Base-by-base conservation (phyloP, 1,284 basidiomycete genomes). In the Thelephora terrestris region DNA sequence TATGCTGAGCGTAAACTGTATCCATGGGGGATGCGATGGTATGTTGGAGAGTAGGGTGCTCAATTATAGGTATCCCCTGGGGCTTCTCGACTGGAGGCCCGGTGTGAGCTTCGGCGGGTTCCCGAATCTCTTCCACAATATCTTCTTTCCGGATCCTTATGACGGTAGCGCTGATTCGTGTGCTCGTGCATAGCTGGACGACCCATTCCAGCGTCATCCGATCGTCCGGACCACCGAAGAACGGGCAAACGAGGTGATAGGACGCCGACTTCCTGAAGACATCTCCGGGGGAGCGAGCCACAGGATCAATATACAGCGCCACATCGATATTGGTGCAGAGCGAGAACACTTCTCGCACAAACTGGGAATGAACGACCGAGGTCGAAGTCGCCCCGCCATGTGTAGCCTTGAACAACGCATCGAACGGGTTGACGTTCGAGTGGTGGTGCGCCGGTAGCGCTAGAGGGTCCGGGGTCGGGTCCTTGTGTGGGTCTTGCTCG, bases 191-290 rank as follows among this genome's bases (percentile, higher is more conserved):
- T 27, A 83, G 65, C 63, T 82, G 79, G 12, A 77, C 67, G n/a
- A 78, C 73, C 50, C 83, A 70, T 45, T 73, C 68, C 24, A 85
- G 66, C 2, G 77, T 78, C 17, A 78, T 71, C 3, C 79, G 68
- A 53, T 85, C 83, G 58, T 87, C 83, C 0, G 80, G 75, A 0
- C 83, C 84, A 36, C 82, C 83, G 57, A 83, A 78, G 71, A 86
- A 86, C 7, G 79, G 78, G 32, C 85, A 59, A 60, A 81, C 73
- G 48, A 85, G 61, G 54, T 79, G 77, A 55, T 77, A 69, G 23
- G 54, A 52, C 38, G 58, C 62, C 20, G 59, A 58, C 40, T 45
- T 56, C 48, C 55, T 64, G 34, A 58, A 55, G 3, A 55, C 53
- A 23, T 64, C 62, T 21, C 68, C 69, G 5, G 63, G 63, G 4